Evolutionary conservation across 164 flowering plant species (phyloP).

Genomic region (Kingdonia uniflora): DNA sequence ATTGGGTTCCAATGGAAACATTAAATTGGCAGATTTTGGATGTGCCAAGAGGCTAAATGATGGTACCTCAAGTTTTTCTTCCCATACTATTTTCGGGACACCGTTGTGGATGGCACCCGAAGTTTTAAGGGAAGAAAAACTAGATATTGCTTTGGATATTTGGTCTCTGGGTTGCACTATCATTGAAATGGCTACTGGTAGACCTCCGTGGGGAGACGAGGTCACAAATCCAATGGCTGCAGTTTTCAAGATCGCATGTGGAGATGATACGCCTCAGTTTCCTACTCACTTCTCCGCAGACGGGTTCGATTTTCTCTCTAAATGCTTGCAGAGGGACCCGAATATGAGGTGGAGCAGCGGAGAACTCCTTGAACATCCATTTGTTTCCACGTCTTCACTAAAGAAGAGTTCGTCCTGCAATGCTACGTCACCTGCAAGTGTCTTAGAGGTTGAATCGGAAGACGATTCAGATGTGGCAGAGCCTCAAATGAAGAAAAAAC

Average conservation of each 20-base stretch:
- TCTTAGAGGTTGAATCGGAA: conserved; percentile 18
- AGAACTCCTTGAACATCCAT: conserved; percentile 41
- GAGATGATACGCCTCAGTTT: conserved; percentile 27
- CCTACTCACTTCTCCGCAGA: conserved; percentile 29
- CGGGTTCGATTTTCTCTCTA: conserved; percentile 42
- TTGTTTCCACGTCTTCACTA: conserved; percentile 16
- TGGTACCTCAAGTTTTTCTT: background rate
- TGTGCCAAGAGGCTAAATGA: conserved; percentile 23
- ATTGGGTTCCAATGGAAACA: conserved; percentile 26
- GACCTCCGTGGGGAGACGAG: conserved; percentile 33
- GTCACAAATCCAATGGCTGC: conserved; percentile 25
- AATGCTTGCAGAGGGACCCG: conserved; percentile 38
- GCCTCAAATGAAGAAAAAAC: background rate
- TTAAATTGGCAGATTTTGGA: conserved; percentile 58
- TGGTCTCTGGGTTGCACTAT: conserved; percentile 68
- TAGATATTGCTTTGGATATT: conserved; percentile 31
- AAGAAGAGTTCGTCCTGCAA: background rate
- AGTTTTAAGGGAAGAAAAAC: conserved; percentile 30
- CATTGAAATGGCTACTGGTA: conserved; percentile 58
- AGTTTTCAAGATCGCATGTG: conserved; percentile 32
- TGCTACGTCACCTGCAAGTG: conserved; percentile 26
- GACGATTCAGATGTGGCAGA: conserved; percentile 15
- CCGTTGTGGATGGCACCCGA: conserved; percentile 78
- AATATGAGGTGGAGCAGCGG: conserved; percentile 27
- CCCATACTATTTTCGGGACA: conserved; percentile 30